Evolutionary conservation across 306 rosid genomes (phyloP), one percentile per base, ranked within the genome.

Genomic region (Hippophae tibetana): DNA sequence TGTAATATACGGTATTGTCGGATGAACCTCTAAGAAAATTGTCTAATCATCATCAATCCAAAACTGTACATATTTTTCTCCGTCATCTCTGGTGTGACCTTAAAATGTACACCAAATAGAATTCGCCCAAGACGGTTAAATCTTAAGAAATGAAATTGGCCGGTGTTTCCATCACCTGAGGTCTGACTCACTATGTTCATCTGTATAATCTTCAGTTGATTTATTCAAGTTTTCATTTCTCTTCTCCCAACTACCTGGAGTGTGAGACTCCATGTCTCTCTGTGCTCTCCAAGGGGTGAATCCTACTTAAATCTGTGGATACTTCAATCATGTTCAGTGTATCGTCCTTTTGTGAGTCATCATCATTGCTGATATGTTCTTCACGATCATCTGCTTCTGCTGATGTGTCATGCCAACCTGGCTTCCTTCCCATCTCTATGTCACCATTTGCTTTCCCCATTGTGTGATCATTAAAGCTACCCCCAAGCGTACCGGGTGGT

Each of bases 351-450:
- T 73, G 60, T 56, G 1, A 60, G 48, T 62, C 72, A 55, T 67
- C 81, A 14, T 60, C 64, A 8, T 71, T 68, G 63, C 64, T 63
- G 57, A 66, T 13, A 1, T 60, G 74, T 38, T 70, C 80, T 62
- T 73, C 64, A 26, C n/a, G 67, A 44, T 75, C 79, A 1, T 69
- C 62, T 52, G 43, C 70, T 43, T 67, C 76, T 7, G 56, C 67
- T 6, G 70, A 66, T 13, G 8, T 44, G 52, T 76, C 83, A 56
- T 76, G 68, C 71, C 81, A 69, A 53, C 38, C 70, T 56, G 67
- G 62, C 47, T 64, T 69, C 56, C 70, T 68, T 64, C 81, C 81
- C 72, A 73, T 64, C 64, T 83, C 86, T 60, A 77, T 14, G 66
- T 72, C 69, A 60, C 74, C 26, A 9, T 62, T 58, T 63, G 61